A percentile compares a stretch with the other conserved stretches of the same genome.
phyloP scores from a whole-genome alignment of 1,139 yeast genomes.

The Saccharomycopsis phalli region DNA sequence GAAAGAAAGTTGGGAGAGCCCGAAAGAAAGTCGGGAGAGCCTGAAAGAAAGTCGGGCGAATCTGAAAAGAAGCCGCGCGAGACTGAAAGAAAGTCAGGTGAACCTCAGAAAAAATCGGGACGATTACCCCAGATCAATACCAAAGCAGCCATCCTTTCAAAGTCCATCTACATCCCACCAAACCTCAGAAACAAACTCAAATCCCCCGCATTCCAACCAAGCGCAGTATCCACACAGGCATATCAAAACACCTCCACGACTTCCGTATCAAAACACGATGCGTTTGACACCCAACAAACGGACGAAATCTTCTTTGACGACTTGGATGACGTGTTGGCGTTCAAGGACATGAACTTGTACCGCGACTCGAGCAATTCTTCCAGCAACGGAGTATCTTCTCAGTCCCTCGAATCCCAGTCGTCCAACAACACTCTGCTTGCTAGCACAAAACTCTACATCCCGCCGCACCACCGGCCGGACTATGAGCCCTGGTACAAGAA shows the following conservation, averaged over 20 bases:
- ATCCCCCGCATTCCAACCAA: conserved; percentile 19
- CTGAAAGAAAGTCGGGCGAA: too few species aligned
- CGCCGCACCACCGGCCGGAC: conserved; percentile 20
- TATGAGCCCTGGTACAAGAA: conserved; percentile 16
- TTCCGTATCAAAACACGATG: neutral
- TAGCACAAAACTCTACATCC: conserved; percentile 10
- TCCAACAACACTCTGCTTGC: conserved; percentile 4
- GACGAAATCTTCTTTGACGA: conserved; percentile 12
- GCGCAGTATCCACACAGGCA: conserved; percentile 16
- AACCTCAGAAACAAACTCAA: conserved; percentile 37
- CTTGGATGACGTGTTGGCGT: conserved; percentile 5
- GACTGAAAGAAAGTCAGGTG: conserved; percentile 22
- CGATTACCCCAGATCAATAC: conserved; percentile 17
- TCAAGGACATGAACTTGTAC: conserved; percentile 2
- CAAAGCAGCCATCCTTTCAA: conserved; percentile 19
- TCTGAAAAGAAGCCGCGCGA: too few species aligned
- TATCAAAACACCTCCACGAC: conserved; percentile 5
- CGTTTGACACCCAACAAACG: conserved; percentile 9
- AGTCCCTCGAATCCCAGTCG: conserved; percentile 1
- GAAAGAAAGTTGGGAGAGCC: too few species aligned
- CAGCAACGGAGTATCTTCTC: neutral
- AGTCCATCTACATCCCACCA: conserved; percentile 57
- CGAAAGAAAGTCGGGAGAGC: too few species aligned
- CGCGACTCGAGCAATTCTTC: neutral
- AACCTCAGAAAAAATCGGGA: neutral